Conservation (phyloP, 192 early-diverging fungal species). For the Mortierella claussenii region DNA sequence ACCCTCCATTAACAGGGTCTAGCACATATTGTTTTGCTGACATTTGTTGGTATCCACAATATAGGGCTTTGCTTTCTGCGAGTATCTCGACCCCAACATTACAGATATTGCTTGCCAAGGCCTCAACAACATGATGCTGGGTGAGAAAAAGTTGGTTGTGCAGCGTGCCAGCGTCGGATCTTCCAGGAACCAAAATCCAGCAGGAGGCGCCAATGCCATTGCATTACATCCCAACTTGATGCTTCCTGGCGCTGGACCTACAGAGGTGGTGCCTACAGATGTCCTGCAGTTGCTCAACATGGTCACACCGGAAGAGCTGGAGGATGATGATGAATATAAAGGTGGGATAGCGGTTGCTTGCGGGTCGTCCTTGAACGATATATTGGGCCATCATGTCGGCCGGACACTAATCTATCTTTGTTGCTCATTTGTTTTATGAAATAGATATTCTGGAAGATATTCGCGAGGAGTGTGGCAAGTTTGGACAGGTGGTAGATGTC, state of each 20-base stretch:
- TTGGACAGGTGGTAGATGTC: constrained; percentile 82
- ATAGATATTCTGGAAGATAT: constrained; percentile 92
- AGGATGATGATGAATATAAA: constrained; percentile 86
- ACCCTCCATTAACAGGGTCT: no score
- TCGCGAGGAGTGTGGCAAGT: constrained; percentile 88
- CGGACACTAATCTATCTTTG: background rate
- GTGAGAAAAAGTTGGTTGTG: constrained; percentile 92
- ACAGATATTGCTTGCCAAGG: constrained; percentile 96
- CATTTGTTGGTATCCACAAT: background rate
- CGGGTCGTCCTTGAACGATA: background rate
- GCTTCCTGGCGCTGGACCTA: constrained; percentile 60
- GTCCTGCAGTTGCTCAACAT: constrained; percentile 95
- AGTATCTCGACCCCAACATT: constrained; percentile 87
- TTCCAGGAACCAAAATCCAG: constrained; percentile 59
- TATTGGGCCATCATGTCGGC: no score
- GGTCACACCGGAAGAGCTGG: constrained; percentile 88
- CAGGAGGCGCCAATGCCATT: constrained; percentile 51
- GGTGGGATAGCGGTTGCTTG: constrained; percentile 60
- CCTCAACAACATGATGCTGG: constrained; percentile 95
- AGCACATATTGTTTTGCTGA: background rate
- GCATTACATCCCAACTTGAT: constrained; percentile 59
- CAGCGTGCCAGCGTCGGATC: constrained; percentile 93
- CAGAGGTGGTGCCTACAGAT: constrained; percentile 75
- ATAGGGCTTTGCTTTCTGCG: constrained; percentile 97
- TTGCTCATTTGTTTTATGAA: background rate